These are phyloP conservation scores for Phanerodontia chrysosporium DNA, from an alignment of 768 basidiomycete species.

Conservation along the genomic window DNA sequence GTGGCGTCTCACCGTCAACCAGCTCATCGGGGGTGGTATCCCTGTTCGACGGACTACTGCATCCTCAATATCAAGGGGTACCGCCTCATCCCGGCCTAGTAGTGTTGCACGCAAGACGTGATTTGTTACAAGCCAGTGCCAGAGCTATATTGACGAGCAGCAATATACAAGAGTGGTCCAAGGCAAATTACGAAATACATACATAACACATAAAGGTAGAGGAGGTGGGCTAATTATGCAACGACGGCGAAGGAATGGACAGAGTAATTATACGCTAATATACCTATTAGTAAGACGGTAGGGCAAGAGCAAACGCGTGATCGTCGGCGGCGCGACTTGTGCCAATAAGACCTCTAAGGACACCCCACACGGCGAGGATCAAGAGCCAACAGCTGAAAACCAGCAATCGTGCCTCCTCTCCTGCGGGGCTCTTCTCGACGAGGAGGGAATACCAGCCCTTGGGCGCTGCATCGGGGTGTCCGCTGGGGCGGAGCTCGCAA, in stretches of 20 bases:
- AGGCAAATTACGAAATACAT: neutral
- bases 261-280: neutral
- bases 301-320: neutral
- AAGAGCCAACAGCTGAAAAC: slow-evolving; percentile 48
- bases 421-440: slow-evolving; percentile 56
- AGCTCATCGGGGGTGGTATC: slow-evolving; percentile 4
- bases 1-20: slow-evolving; percentile 4
- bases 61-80: slow-evolving; percentile 2
- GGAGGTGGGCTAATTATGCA: neutral
- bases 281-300: neutral
- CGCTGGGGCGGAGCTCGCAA: slow-evolving; percentile 33
- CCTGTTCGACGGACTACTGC: slow-evolving; percentile 8
- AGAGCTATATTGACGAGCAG: no score
- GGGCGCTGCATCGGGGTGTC: slow-evolving; percentile 32
- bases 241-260: neutral
- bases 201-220: neutral
- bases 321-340: neutral
- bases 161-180: neutral
- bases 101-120: slow-evolving; percentile 17
- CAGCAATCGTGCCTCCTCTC: slow-evolving; percentile 64
- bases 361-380: slow-evolving; percentile 47
- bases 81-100: slow-evolving; percentile 9
- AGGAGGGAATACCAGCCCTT: slow-evolving; percentile 41
- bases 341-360: slow-evolving; percentile 16
- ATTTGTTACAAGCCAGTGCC: neutral